Evolutionary conservation across 768 basidiomycete genomes (phyloP).

Genomic region (Collybia mongolica): DNA sequence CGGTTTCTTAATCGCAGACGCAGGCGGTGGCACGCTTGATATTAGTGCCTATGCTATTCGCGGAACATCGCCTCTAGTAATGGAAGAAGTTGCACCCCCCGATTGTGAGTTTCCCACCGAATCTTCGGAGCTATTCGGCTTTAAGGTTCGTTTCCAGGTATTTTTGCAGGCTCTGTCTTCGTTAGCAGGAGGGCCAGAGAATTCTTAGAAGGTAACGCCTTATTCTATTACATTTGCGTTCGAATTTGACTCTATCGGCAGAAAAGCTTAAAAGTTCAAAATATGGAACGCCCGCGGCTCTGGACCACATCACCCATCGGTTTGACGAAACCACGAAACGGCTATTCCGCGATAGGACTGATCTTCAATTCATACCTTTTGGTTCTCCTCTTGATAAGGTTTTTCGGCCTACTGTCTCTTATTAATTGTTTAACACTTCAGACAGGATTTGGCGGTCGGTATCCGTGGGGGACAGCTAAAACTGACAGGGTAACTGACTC

Average conservation of each 20-base stretch:
- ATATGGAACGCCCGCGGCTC: conserved; percentile 67
- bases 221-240: not conserved
- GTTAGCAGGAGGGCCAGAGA: conserved; percentile 73
- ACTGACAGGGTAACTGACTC: conserved; percentile 56
- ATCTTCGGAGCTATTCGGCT: not conserved
- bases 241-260: conserved; percentile 21
- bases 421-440: not conserved
- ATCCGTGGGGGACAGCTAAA: conserved; percentile 74
- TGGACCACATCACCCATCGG: conserved; percentile 77
- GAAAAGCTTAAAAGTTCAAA: conserved; percentile 73
- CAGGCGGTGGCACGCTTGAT: conserved; percentile 80
- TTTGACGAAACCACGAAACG: conserved; percentile 86
- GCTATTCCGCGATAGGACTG: conserved; percentile 66
- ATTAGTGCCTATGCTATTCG: conserved; percentile 80
- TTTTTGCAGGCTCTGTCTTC: conserved; percentile 83
- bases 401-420: not conserved
- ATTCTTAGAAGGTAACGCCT: conserved; percentile 59
- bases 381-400: conserved; percentile 75
- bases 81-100: conserved; percentile 82
- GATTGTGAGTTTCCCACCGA: conserved; percentile 52
- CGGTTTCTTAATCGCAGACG: conserved; percentile 79
- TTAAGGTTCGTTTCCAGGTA: conserved; percentile 39
- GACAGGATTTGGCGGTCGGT: conserved; percentile 54
- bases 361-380: conserved; percentile 71
- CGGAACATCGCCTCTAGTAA: conserved; percentile 65